Conservation (phyloP, 1,284 basidiomycete species). For the Fomes fomentarius region DNA sequence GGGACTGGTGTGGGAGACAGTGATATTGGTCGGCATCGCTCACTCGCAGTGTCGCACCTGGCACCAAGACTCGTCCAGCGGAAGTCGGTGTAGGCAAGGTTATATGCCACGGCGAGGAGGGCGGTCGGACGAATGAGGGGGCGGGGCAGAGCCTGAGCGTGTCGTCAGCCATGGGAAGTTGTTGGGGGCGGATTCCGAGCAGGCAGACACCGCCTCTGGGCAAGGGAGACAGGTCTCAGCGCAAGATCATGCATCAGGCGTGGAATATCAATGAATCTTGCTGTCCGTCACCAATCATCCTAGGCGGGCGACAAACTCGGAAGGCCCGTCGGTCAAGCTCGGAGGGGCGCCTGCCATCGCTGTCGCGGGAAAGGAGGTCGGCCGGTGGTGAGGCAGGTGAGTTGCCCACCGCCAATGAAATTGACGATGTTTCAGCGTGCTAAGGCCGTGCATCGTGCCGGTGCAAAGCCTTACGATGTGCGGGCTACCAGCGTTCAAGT, state of each 20-base stretch:
- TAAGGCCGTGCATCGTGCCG: not conserved
- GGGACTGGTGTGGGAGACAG: conserved; percentile 31
- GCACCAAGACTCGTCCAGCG: conserved; percentile 9
- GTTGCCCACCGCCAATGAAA: too few relatives aligned
- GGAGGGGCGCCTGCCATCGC: too few relatives aligned
- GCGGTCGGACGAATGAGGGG: not conserved
- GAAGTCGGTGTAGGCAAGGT: not conserved
- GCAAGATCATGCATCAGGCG: conserved; percentile 8
- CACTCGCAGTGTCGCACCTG: not conserved
- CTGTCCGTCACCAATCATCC: not conserved
- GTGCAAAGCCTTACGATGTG: not conserved
- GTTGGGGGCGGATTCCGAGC: not conserved
- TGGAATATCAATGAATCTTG: conserved; percentile 3
- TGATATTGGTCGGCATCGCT: conserved; percentile 27
- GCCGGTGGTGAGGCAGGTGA: too few relatives aligned
- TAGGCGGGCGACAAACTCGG: conserved; percentile 9
- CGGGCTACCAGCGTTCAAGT: not conserved
- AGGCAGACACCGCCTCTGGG: conserved; percentile 16
- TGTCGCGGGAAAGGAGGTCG: too few relatives aligned
- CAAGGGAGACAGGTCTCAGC: conserved; percentile 1
- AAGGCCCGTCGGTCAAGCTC: conserved; percentile 6
- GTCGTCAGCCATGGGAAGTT: not conserved
- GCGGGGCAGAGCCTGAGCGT: not conserved
- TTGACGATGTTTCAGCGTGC: not conserved
- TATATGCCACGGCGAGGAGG: not conserved